phyloP scores from a whole-genome alignment of 2,329 filamentous ascomycete genomes.

The Aspergillus aculeatinus region DNA sequence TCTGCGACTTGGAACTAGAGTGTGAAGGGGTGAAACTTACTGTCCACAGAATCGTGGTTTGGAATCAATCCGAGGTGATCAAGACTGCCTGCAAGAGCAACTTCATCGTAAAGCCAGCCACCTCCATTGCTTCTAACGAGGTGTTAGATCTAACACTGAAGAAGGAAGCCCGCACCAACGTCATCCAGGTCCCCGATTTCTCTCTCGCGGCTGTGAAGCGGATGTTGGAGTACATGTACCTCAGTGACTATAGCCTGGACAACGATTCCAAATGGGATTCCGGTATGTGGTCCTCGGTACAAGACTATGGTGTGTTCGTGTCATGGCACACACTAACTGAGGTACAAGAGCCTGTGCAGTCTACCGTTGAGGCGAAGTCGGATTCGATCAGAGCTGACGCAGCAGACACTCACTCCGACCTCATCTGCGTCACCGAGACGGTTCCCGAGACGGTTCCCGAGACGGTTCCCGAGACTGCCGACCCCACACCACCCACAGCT shows the following conservation, averaged over 20 bases:
- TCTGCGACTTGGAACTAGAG: neutral
- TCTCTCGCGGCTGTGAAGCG: neutral
- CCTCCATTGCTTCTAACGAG: accelerated
- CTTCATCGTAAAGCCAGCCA: neutral
- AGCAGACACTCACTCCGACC: too few species aligned
- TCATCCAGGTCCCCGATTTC: neutral
- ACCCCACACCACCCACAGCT: neutral
- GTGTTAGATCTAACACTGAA: neutral
- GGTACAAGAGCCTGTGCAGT: too few species aligned
- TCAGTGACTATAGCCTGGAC: neutral
- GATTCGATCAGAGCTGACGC: too few species aligned
- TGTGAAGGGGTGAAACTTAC: neutral
- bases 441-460: neutral
- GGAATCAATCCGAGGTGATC: neutral
- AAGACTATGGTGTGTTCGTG: too few species aligned
- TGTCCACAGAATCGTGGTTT: neutral
- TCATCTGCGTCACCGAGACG: neutral
- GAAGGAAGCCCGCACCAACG: neutral
- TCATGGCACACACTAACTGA: too few species aligned
- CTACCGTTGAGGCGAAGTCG: too few species aligned
- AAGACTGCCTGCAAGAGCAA: neutral
- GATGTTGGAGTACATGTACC: neutral
- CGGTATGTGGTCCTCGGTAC: neutral
- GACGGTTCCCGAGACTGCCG: neutral
- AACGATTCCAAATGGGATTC: neutral